Base-by-base conservation (phyloP, 225 moss, liverwort and hornwort genomes). In the Lunularia cruciata region DNA sequence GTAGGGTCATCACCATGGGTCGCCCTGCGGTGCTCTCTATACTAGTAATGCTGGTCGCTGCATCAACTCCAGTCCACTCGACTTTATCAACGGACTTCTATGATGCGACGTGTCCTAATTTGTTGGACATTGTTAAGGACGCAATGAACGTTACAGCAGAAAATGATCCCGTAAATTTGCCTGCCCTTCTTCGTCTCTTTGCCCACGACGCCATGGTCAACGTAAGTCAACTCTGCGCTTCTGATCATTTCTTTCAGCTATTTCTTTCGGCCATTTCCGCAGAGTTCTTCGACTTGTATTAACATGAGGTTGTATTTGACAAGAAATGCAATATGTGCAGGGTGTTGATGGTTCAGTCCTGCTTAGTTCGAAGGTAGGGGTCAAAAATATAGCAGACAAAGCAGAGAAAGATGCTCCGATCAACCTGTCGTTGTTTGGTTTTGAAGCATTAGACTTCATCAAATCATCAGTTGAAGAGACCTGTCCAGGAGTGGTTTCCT, bases 151-250 rank as follows among this genome's bases (percentile, higher is more conserved):
- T 54, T 26, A 62, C 58, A 10, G 8, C 8, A 8, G 40, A 74
- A 11, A 19, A 23, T n/a, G 74, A 74, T 47, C 67, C 67, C 3
- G 67, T 67, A 8, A 74, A 74, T 55, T 15, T 74, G 48, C 66
- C 74, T 28, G 74, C 67, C 5, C 27, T 74, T 14, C 45, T 74
- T 31, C 74, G 74, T 33, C 67, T 74, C 22, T 67, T 45, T 19
- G 74, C 74, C 16, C 74, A 74, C 58, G 74, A 74, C 74, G 66
- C 57, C 27, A 43, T 74, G 43, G 67, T 67, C 35, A 58, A 56
- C 30, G 55, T 56, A 56, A 56, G 55, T n/a, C n/a, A n/a, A n/a
- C n/a, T n/a, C n/a, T n/a, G n/a, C n/a, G n/a, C n/a, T n/a, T n/a
- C n/a, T n/a, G n/a, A n/a, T n/a, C n/a, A n/a, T n/a, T n/a, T n/a